Conservation (phyloP, 352 stramenopile species). For the Hyaloperonospora arabidopsidis region DNA sequence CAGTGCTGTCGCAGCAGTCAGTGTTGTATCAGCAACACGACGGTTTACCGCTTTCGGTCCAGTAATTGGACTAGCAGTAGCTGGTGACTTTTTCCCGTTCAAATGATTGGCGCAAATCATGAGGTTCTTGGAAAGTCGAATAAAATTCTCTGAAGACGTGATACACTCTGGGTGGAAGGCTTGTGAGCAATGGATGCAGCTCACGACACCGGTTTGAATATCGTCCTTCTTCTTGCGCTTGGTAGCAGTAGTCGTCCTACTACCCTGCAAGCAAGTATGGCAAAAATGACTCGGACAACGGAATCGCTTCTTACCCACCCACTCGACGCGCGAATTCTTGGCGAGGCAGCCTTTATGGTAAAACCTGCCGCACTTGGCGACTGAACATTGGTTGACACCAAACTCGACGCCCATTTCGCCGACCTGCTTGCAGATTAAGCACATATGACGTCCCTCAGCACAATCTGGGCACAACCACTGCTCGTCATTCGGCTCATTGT, state of each 20-base stretch:
- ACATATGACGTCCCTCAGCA: constrained; percentile 84
- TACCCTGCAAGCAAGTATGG: constrained; percentile 47
- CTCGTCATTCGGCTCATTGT: constrained; percentile 70
- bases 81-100: constrained; percentile 30
- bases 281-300: constrained; percentile 88
- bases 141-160: constrained; percentile 56
- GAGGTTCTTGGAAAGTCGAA: constrained; percentile 76
- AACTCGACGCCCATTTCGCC: constrained; percentile 86
- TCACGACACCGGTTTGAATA: constrained; percentile 39
- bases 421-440: constrained; percentile 87
- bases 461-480: constrained; percentile 90
- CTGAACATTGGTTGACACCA: constrained; percentile 86
- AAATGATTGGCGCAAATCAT: constrained; percentile 88
- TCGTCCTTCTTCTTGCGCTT: constrained; percentile 41
- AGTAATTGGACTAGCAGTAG: constrained; percentile 7
- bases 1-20: constrained; percentile 21
- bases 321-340: constrained; percentile 68
- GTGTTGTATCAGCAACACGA: constrained; percentile 8
- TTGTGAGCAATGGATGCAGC: constrained; percentile 84
- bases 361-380: constrained; percentile 89
- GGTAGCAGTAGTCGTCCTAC: constrained; percentile 4
- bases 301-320: constrained; percentile 85
- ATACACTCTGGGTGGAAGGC: constrained; percentile 81
- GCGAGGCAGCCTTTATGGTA: constrained; percentile 88
- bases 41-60: constrained; percentile 5